Percentiles rank a stretch among this genome's conserved stretches.
phyloP scores from a whole-genome alignment of 305 asterid genomes.

The Solanum hybrid region DNA sequence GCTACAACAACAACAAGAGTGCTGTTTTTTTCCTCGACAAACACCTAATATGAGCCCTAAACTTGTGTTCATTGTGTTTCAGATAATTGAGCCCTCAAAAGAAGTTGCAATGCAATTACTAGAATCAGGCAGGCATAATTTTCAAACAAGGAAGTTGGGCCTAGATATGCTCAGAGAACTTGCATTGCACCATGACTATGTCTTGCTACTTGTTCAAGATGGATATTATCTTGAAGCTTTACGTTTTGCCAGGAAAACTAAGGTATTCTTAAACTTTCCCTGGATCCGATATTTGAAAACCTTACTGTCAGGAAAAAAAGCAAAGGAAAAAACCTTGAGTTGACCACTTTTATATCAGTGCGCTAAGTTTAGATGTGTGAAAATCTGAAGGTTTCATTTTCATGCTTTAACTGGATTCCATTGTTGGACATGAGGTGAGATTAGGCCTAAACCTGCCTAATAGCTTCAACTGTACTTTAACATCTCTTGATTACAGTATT shows the following conservation, averaged over 20 bases:
- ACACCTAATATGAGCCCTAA: slow-evolving; percentile 8
- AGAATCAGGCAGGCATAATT: slow-evolving; percentile 66
- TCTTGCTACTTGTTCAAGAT: slow-evolving; percentile 76
- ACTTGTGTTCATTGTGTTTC: slow-evolving; percentile 19
- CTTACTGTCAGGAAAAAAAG: neutral
- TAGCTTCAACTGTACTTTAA: neutral
- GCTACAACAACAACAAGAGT: neutral
- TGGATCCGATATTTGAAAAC: neutral
- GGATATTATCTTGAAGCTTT: slow-evolving; percentile 88
- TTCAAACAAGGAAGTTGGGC: slow-evolving; percentile 72
- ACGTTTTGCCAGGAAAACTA: slow-evolving; percentile 71
- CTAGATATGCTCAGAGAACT: slow-evolving; percentile 78
- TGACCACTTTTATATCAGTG: neutral
- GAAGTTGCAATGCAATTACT: slow-evolving; percentile 87
- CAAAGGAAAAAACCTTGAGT: neutral
- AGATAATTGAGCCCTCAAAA: slow-evolving; percentile 91
- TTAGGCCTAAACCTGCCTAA: neutral
- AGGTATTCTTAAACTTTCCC: slow-evolving; percentile 33
- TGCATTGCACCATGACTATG: slow-evolving; percentile 71
- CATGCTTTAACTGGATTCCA: neutral
- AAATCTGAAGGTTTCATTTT: neutral
- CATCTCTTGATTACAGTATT: neutral
- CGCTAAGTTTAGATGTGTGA: neutral
- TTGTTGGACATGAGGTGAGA: neutral
- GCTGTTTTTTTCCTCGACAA: neutral